phyloP scores from a whole-genome alignment of 2,329 filamentous ascomycete genomes.

The Akanthomyces dipterigenus region DNA sequence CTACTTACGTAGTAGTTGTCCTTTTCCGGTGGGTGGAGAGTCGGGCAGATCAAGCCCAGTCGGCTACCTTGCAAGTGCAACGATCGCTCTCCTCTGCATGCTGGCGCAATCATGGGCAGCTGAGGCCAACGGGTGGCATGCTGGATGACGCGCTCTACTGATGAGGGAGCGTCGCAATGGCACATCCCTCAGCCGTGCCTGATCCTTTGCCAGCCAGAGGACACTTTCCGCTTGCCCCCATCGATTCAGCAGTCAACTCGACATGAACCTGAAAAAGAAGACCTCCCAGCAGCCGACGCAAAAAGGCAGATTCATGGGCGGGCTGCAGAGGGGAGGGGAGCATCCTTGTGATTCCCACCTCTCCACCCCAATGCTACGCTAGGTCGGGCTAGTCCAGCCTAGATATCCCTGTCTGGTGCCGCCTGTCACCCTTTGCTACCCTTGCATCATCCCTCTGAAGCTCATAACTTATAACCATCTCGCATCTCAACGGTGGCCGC shows the following conservation, averaged over 20 bases:
- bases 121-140: neutral
- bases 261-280: neutral
- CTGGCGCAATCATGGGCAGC: neutral
- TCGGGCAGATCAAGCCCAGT: neutral
- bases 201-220: neutral
- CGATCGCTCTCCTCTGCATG: neutral
- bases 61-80: neutral
- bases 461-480: neutral
- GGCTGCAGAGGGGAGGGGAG: neutral
- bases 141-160: neutral
- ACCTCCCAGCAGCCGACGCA: neutral
- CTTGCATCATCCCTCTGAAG: conserved; percentile 12
- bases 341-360: conserved; percentile 11
- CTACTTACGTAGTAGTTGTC: neutral
- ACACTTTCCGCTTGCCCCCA: neutral
- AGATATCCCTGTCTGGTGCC: conserved; percentile 9
- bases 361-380: conserved; percentile 2
- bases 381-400: neutral
- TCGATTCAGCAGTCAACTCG: neutral
- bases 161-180: neutral
- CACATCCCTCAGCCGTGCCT: neutral
- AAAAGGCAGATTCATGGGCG: neutral
- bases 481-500: conserved; percentile 12
- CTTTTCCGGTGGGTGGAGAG: neutral
- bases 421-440: conserved; percentile 12